Base-by-base conservation (phyloP, 257 asterid genomes). In the Mentha longifolia region DNA sequence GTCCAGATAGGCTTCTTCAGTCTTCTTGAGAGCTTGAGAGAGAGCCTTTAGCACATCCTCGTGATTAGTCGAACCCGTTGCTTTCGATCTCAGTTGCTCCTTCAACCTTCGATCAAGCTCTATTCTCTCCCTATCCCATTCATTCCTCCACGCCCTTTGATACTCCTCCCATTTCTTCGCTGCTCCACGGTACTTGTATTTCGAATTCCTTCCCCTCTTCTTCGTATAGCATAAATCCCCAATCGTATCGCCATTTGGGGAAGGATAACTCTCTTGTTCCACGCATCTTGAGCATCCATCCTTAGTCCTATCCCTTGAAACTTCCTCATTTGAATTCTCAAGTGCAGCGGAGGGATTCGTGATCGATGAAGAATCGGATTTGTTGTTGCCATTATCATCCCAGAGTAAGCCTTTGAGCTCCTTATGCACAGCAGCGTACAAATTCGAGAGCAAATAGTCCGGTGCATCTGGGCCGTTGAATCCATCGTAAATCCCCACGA, bases 381-480 rank as follows among this genome's bases (percentile, higher is more conserved):
- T 83, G 33, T 76, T 83, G 33, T 71, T 84, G 19, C 14, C 57
- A 66, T 37, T 76, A 41, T 91, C 97, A 79, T 91, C 95, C 97
- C 99, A 91, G 22, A 94, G 80, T 65, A 91, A 68, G 25, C 97
- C 97, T 28, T 89, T 91, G 65, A 94, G 89, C 76, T 94, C 98
- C 64, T 87, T 89, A 57, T 86, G 99, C 72, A 94, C 96, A 72
- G 95, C 83, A 1, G 87, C 43, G 17, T 94, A 94, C 84, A 94
- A 79, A 81, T 91, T 91, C 10, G 99, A 84, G 9, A 94, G 61
- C 81, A 94, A 78, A 42, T 84, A 94, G 76, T 94, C 97, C 3
- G 99, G 95, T 0, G 98, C 99, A 76, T 94, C 98, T 0, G 97
- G 99, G 15, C 97, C 99, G 64, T 89, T 93, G 57, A 93, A 91